Conservation (phyloP, 371 early-diverging fungal species). For the Encephalitozoon romaleae region DNA sequence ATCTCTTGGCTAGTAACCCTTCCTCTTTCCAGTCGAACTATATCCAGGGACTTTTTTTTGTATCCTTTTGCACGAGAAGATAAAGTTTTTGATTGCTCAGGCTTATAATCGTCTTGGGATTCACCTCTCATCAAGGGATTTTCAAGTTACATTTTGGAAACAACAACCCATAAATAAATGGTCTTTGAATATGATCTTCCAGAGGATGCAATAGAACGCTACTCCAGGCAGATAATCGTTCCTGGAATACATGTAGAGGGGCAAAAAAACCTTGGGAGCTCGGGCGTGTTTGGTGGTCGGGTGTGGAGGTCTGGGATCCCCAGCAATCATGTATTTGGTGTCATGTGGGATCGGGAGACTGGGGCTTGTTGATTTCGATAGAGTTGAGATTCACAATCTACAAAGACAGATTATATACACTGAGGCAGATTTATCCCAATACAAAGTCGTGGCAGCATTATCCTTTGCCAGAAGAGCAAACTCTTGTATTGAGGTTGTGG, state of each 20-base stretch:
- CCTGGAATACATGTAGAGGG: conserved; percentile 71
- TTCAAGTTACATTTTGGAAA: background rate
- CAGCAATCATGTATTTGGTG: conserved; percentile 76
- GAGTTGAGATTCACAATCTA: conserved; percentile 80
- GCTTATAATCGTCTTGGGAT: background rate
- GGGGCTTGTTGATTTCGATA: conserved; percentile 87
- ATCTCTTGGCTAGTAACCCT: background rate
- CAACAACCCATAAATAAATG: background rate
- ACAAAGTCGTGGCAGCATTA: conserved; percentile 74
- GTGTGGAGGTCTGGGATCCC: conserved; percentile 87
- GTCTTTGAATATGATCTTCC: conserved; percentile 33
- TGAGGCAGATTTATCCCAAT: conserved; percentile 66
- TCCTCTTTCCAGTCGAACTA: background rate
- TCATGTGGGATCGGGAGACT: conserved; percentile 77
- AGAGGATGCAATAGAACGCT: conserved; percentile 70
- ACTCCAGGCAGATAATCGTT: conserved; percentile 80
- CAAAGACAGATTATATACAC: conserved; percentile 87
- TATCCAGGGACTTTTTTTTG: background rate
- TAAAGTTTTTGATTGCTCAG: background rate
- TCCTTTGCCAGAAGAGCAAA: conserved; percentile 57
- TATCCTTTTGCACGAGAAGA: background rate
- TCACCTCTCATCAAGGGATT: background rate
- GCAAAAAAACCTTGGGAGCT: conserved; percentile 69
- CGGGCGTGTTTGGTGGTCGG: conserved; percentile 78
- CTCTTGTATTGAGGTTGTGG: conserved; percentile 10